Base-by-base conservation (phyloP, 1,284 basidiomycete species). In the Trametes hirsuta region DNA sequence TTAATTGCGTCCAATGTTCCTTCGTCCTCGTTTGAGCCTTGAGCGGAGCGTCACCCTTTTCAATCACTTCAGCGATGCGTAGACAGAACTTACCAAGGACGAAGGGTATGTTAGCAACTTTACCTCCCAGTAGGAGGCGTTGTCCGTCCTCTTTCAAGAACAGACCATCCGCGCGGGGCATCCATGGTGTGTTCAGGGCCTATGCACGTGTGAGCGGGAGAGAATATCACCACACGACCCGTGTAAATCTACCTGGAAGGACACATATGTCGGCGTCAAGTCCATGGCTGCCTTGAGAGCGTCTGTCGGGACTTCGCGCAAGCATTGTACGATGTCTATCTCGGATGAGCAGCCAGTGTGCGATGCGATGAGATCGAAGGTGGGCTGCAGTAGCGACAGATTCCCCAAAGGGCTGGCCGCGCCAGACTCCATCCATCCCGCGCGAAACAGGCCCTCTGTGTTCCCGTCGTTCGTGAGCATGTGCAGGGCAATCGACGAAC, bases 311-410 rank as follows among this genome's bases (percentile, higher is more conserved):
- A 74, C 73, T 14, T 59, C 61, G 24, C 77, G 74, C 50, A 82
- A 69, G 55, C 80, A 83, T 25, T 72, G 59, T 35, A 82, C 65
- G 0, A 77, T 76, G 64, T 80, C 75, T 0, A 52, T 47, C 0
- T 72, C 58, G 18, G 49, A 42, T 0, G 68, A 49, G 62, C 78
- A 78, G 1, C 71, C 71, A 0, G 71, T 64, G 42, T 66, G 48
- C 3, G 55, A 24, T 1, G 79, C 67, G 10, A 78, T 39, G 11
- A 54, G 55, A 53, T 77, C 72, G 46, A 68, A 76, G 52, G 69
- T 67, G 15, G 25, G 41, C 36, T 78, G 75, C 12, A 66, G 68
- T 12, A 64, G 34, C 8, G 66, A 61, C 37, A 71, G 70, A 40
- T 72, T 68, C n/a, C 70, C 70, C 4, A 68, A 58, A 5, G 74